phyloP scores from a whole-genome alignment of 495 filamentous ascomycete species.

The Bombardia bombarda region DNA sequence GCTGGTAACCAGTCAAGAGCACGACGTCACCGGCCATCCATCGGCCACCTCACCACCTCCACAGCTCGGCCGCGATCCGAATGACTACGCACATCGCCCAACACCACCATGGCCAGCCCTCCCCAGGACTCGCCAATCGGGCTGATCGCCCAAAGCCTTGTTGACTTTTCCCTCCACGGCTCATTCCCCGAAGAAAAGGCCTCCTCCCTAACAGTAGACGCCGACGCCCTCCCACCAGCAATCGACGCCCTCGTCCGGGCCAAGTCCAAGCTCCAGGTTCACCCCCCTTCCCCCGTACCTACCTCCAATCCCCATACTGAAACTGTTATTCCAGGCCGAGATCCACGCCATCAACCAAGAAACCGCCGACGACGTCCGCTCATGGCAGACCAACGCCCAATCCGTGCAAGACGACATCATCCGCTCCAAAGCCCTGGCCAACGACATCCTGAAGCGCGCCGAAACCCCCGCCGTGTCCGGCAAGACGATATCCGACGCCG shows the following conservation, averaged over 20 bases:
- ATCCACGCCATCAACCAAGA: constrained; percentile 66
- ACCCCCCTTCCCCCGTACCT: constrained; percentile 6
- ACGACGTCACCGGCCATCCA: background rate
- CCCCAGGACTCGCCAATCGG: constrained; percentile 3
- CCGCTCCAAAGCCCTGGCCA: constrained; percentile 60
- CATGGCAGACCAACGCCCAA: constrained; percentile 77
- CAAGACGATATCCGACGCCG: constrained; percentile 54
- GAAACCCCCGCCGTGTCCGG: constrained; percentile 54
- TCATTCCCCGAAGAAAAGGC: constrained; percentile 68
- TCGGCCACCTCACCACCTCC: background rate
- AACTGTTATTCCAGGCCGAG: constrained; percentile 42
- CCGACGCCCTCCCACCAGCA: constrained; percentile 51
- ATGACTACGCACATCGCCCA: background rate
- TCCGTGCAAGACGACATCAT: constrained; percentile 77
- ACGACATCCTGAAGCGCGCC: constrained; percentile 64
- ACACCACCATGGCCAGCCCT: constrained; percentile 13
- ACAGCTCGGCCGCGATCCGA: background rate
- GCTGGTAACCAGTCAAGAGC: too few species aligned
- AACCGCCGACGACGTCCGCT: constrained; percentile 66
- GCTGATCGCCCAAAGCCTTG: constrained; percentile 54
- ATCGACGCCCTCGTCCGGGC: constrained; percentile 57
- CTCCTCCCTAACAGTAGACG: constrained; percentile 53
- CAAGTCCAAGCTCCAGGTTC: constrained; percentile 64
- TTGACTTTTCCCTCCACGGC: constrained; percentile 64
- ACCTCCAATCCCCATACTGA: constrained; percentile 3